phyloP scores from a whole-genome alignment of 352 stramenopile genomes.

The Phytophthora pinifolia region DNA sequence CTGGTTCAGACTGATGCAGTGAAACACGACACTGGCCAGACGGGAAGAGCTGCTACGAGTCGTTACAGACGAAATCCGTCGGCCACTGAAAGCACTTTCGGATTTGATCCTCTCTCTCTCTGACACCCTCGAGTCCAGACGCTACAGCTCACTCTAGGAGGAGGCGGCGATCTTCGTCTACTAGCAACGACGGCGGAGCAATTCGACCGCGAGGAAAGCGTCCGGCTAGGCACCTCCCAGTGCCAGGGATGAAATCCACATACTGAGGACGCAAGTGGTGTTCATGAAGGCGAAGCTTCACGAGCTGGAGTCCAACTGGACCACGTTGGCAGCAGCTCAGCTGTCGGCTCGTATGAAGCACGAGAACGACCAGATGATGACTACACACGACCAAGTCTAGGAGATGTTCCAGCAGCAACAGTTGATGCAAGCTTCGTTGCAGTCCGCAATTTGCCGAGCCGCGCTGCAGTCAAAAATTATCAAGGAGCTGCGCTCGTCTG shows the following conservation, averaged over 20 bases:
- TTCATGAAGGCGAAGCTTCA: constrained; percentile 17
- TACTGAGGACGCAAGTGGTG: constrained; percentile 18
- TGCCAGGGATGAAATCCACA: constrained; percentile 16
- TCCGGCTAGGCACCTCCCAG: neutral
- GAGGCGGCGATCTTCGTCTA: no score
- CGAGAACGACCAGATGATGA: neutral
- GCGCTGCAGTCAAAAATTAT: constrained; percentile 18
- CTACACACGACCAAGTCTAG: constrained; percentile 7
- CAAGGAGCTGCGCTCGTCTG: constrained; percentile 18
- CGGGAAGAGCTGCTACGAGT: no score
- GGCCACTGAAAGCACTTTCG: no score
- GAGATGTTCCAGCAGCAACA: constrained; percentile 23
- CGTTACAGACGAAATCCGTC: no score
- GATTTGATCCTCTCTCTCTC: no score
- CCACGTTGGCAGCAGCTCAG: constrained; percentile 8
- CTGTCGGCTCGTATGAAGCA: constrained; percentile 15
- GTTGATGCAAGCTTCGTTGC: constrained; percentile 17
- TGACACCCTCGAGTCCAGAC: no score
- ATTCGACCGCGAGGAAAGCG: neutral
- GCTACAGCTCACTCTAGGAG: no score
- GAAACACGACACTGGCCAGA: neutral
- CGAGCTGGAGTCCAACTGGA: constrained; percentile 8
- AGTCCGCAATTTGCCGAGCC: constrained; percentile 13
- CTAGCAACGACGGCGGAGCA: no score
- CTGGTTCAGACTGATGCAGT: neutral